These are phyloP conservation scores for Paspalum notatum DNA, from an alignment of 176 grass and related monocot genomes.

Conservation along the genomic window DNA sequence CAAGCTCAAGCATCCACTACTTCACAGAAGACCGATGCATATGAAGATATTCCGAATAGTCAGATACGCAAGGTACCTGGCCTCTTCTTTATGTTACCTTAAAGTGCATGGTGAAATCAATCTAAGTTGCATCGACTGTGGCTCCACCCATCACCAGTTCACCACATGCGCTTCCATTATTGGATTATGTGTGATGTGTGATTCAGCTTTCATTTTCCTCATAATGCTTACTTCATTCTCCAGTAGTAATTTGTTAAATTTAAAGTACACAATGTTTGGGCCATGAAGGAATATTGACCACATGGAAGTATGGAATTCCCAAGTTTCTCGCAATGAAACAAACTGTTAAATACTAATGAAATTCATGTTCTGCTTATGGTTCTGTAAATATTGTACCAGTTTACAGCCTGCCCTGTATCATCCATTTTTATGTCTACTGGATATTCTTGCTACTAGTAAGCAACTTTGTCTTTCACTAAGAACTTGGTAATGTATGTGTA, in stretches of 20 bases:
- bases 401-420: neutral
- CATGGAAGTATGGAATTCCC: neutral
- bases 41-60: conserved; percentile 85
- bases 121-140: neutral
- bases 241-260: neutral
- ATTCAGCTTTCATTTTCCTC: neutral
- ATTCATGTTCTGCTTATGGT: conserved; percentile 9
- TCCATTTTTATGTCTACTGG: conserved; percentile 32
- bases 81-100: conserved; percentile 16
- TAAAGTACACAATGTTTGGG: neutral
- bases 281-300: conserved; percentile 19
- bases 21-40: conserved; percentile 47
- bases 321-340: neutral
- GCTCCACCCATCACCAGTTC: neutral
- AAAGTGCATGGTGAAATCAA: neutral
- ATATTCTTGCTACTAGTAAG: neutral
- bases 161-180: neutral
- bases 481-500: conserved; percentile 28
- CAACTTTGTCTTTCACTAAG: conserved; percentile 17
- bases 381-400: conserved; percentile 6
- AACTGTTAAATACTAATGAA: neutral
- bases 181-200: conserved; percentile 16
- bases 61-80: conserved; percentile 90
- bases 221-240: neutral
- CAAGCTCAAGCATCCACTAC: conserved; percentile 39